Base-by-base conservation (phyloP, 805 yeast species). In the Yarrowia yakushimensis region DNA sequence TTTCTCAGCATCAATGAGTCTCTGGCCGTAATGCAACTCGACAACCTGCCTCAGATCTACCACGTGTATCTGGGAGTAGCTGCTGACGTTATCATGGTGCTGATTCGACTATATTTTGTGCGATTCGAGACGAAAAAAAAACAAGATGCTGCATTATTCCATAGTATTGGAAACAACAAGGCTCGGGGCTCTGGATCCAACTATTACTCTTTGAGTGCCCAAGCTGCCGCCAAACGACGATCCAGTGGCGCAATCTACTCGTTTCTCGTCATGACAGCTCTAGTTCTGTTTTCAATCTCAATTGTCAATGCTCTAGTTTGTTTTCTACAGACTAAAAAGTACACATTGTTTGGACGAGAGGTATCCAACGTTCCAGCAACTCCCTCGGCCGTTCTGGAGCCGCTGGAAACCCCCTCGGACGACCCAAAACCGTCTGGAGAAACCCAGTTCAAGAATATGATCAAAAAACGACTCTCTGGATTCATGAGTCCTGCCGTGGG, bases 291-390 rank as follows among this genome's bases (percentile, higher is more conserved):
- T 15, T 60, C 60, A 1, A n/a, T 60, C 5, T 65, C 69, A 27
- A 8, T 65, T 0, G 18, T 60, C 33, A 69, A 69, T 52, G 45
- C 63, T 8, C 18, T 46, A n/a, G 63, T 62, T 27, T 63, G 68
- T 27, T 55, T 50, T 17, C 39, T 36, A 8, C 55, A 63, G 34
- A 63, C 42, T 9, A 63, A 64, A 31, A 63, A 59, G 18, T 69
- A 69, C 52, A 65, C 67, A 2, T 59, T 69, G 41, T 45, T 67
- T 64, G 71, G 67, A 8, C 25, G 70, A 22, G 46, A 65, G 1
- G n/a, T 65, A 4, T 54, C 46, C 34, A 67, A 68, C 41, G 43
- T 55, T 3, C 70, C 70, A n/a, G 63, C 43, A n/a, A 67, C 71
- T 3, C 68, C 70, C 11, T 69, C 71, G 4, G 69, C 69, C 1